Evolutionary conservation across 345 rosid genomes (phyloP).

Genomic region (Dipteronia sinensis): DNA sequence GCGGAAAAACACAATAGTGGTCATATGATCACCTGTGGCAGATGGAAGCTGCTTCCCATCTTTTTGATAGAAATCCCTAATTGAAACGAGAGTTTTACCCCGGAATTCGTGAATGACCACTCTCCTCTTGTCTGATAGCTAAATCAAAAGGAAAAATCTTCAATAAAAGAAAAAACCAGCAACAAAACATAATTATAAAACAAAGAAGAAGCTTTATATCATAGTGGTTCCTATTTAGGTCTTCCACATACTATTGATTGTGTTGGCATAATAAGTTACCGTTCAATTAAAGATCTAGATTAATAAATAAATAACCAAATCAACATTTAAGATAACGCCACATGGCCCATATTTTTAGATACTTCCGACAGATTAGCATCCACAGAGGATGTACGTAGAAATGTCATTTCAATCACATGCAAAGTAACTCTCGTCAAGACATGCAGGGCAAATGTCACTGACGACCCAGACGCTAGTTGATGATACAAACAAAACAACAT

Average conservation of each 20-base stretch:
- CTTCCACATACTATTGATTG: not conserved
- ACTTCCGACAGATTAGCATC: no score
- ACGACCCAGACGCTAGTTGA: no score
- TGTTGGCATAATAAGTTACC: no score
- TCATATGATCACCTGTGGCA: conserved; percentile 45
- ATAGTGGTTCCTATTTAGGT: not conserved
- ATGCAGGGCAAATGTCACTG: no score
- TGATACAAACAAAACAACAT: no score
- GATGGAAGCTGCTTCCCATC: conserved; percentile 49
- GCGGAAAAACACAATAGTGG: not conserved
- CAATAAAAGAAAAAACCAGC: conserved; percentile 1
- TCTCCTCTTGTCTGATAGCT: conserved; percentile 63
- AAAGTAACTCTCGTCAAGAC: no score
- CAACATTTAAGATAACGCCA: no score
- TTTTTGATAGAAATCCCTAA: conserved; percentile 52
- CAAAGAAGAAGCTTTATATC: not conserved
- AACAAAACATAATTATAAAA: not conserved
- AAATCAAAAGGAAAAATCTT: conserved; percentile 21
- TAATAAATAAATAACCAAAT: no score
- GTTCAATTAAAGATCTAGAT: no score
- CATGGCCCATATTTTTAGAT: no score
- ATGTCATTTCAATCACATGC: no score
- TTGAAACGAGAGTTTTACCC: conserved; percentile 50
- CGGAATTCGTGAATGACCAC: conserved; percentile 47
- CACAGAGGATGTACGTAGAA: no score